phyloP scores from a whole-genome alignment of 176 grass and related monocot genomes.

The Avena sativa region DNA sequence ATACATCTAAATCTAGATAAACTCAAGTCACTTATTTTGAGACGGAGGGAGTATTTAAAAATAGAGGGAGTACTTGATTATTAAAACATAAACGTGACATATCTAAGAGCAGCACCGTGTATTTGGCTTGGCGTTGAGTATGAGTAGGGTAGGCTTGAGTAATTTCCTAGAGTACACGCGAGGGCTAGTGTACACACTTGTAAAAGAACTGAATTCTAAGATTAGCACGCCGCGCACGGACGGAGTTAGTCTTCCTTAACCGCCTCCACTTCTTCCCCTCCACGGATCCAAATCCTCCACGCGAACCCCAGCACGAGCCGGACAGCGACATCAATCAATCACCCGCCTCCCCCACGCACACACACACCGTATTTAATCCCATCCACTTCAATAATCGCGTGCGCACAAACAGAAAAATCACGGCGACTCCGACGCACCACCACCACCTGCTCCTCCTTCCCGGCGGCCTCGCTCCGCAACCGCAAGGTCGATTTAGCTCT shows the following conservation, averaged over 20 bases:
- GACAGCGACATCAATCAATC: background rate
- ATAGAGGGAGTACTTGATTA: too few species aligned
- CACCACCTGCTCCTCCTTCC: background rate
- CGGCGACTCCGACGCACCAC: slow-evolving; percentile 5
- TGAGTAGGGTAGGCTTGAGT: background rate
- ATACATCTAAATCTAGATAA: too few species aligned
- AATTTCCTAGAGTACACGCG: background rate
- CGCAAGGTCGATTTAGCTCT: background rate
- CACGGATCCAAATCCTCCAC: slow-evolving; percentile 21
- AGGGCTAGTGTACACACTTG: background rate
- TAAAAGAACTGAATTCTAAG: background rate
- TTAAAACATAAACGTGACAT: too few species aligned
- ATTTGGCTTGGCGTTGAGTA: too few species aligned
- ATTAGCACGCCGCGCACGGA: background rate
- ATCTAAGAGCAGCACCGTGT: too few species aligned
- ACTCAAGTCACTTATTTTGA: too few species aligned
- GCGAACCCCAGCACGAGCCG: background rate
- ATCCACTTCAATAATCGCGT: background rate
- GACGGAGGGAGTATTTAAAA: too few species aligned
- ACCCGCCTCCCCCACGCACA: background rate
- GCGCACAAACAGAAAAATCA: background rate
- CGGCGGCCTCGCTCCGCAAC: background rate
- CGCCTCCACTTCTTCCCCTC: slow-evolving; percentile 5
- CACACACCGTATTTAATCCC: background rate
- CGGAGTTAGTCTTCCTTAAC: slow-evolving; percentile 3